A percentile compares a stretch with the other conserved stretches of the same genome.
These are phyloP conservation scores for Aspergillus haitiensis DNA, from an alignment of 495 filamentous ascomycete genomes.

Conservation along the genomic window DNA sequence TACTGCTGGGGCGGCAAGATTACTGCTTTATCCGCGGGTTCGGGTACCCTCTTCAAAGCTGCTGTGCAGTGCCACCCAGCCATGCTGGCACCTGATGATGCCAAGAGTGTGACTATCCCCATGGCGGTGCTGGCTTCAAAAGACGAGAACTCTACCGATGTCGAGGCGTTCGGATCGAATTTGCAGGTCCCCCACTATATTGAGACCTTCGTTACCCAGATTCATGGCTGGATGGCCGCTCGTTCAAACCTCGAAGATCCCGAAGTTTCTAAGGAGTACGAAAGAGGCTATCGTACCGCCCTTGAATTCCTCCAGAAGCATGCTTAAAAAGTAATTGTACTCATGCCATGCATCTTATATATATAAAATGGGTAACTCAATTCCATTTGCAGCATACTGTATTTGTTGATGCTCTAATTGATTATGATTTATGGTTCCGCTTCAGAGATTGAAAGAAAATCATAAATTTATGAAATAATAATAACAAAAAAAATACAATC, in stretches of 20 bases:
- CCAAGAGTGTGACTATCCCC: slow-evolving; percentile 63
- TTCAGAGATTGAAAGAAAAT: too few relatives aligned
- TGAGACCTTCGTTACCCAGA: slow-evolving; percentile 76
- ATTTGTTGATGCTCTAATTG: too few relatives aligned
- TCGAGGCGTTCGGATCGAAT: slow-evolving; percentile 68
- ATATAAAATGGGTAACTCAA: too few relatives aligned
- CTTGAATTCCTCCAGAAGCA: slow-evolving; percentile 75
- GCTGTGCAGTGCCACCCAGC: slow-evolving; percentile 78
- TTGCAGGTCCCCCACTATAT: slow-evolving; percentile 68
- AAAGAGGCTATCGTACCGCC: slow-evolving; percentile 72
- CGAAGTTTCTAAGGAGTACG: slow-evolving; percentile 72
- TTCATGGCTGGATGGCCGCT: slow-evolving; percentile 93
- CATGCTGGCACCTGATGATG: slow-evolving; percentile 77
- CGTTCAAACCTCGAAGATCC: slow-evolving; percentile 65
- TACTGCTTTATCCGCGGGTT: slow-evolving; percentile 56
- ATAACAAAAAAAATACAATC: too few relatives aligned
- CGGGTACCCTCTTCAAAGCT: slow-evolving; percentile 63
- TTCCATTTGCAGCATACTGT: too few relatives aligned
- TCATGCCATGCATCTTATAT: too few relatives aligned
- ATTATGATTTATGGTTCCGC: too few relatives aligned
- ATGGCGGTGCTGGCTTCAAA: slow-evolving; percentile 64
- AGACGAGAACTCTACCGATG: slow-evolving; percentile 65
- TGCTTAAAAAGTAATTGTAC: slow-evolving; percentile 41
- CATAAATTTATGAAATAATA: too few relatives aligned
- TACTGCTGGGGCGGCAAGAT: slow-evolving; percentile 96